Conservation (phyloP, 108 stramenopile species). For the Nitzschia putrida region DNA sequence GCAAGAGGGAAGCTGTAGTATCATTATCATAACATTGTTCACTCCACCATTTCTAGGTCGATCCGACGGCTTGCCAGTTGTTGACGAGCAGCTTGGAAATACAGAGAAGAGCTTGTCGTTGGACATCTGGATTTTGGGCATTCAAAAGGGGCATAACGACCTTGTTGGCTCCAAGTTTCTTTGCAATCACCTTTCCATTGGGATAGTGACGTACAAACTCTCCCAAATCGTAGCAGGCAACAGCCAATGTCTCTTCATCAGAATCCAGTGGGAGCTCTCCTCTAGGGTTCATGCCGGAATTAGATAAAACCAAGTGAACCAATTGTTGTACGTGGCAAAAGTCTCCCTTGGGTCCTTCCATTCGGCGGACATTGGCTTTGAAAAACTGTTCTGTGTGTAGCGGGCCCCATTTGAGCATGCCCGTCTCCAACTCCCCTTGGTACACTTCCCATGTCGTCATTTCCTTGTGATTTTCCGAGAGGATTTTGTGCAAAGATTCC, state of each 20-base stretch:
- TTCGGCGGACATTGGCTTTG: slow-evolving; percentile 56
- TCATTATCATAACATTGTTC: no score
- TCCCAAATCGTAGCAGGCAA: slow-evolving; percentile 93
- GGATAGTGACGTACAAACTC: slow-evolving; percentile 94
- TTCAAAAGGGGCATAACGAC: slow-evolving; percentile 78
- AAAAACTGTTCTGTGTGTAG: slow-evolving; percentile 91
- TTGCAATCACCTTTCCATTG: slow-evolving; percentile 79
- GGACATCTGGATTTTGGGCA: slow-evolving; percentile 78
- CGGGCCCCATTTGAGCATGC: slow-evolving; percentile 84
- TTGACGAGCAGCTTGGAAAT: slow-evolving; percentile 91
- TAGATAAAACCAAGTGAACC: slow-evolving; percentile 44
- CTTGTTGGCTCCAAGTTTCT: slow-evolving; percentile 83
- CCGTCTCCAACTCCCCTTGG: slow-evolving; percentile 75
- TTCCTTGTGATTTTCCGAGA: slow-evolving; percentile 71
- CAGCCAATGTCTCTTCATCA: slow-evolving; percentile 48
- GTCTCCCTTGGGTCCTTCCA: slow-evolving; percentile 69
- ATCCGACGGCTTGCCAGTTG: slow-evolving; percentile 39
- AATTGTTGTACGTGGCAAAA: slow-evolving; percentile 69
- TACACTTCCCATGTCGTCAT: slow-evolving; percentile 87
- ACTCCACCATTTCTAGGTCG: no score
- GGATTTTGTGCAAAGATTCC: slow-evolving; percentile 55
- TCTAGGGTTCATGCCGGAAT: not conserved
- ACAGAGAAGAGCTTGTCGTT: slow-evolving; percentile 86
- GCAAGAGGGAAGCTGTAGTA: no score
- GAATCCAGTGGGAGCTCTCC: not conserved